Evolutionary conservation across 2,329 filamentous ascomycete genomes (phyloP).

Genomic region (Coniochaeta sp.): DNA sequence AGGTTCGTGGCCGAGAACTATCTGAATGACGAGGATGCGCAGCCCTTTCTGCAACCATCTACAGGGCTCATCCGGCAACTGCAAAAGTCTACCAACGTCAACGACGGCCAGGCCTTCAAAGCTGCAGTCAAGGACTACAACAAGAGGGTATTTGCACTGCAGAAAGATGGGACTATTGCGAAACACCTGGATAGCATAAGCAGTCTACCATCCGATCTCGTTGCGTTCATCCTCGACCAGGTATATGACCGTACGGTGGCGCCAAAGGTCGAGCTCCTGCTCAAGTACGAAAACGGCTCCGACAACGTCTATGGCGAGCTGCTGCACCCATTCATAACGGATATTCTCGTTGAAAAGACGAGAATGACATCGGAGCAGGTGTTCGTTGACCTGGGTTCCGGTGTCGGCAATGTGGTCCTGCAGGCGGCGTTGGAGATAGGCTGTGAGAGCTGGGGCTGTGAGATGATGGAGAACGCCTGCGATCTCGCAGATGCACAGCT

Average conservation of each 20-base stretch:
- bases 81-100: constrained; percentile 61
- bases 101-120: constrained; percentile 61
- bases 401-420: constrained; percentile 90
- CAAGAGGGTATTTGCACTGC: constrained; percentile 53
- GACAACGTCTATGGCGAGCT: constrained; percentile 96
- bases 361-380: constrained; percentile 74
- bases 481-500: constrained; percentile 73
- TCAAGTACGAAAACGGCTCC: constrained; percentile 80
- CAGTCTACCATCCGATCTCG: constrained; percentile 61
- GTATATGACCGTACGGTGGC: constrained; percentile 91
- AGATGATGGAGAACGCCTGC: constrained; percentile 90
- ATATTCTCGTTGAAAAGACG: constrained; percentile 70
- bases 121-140: constrained; percentile 73
- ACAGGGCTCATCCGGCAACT: constrained; percentile 70
- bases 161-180: constrained; percentile 63
- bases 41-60: constrained; percentile 62
- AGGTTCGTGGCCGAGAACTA: constrained; percentile 68
- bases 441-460: constrained; percentile 92
- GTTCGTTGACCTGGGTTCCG: constrained; percentile 92
- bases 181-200: constrained; percentile 63
- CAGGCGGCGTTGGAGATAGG: constrained; percentile 91
- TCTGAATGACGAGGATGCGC: constrained; percentile 61
- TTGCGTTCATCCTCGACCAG: constrained; percentile 77
- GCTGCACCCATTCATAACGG: constrained; percentile 72
- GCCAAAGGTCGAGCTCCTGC: constrained; percentile 74